A percentile compares a stretch with the other conserved stretches of the same genome.
phyloP scores from a whole-genome alignment of 2,329 filamentous ascomycete species.

The Trichophyton schoenleinii region DNA sequence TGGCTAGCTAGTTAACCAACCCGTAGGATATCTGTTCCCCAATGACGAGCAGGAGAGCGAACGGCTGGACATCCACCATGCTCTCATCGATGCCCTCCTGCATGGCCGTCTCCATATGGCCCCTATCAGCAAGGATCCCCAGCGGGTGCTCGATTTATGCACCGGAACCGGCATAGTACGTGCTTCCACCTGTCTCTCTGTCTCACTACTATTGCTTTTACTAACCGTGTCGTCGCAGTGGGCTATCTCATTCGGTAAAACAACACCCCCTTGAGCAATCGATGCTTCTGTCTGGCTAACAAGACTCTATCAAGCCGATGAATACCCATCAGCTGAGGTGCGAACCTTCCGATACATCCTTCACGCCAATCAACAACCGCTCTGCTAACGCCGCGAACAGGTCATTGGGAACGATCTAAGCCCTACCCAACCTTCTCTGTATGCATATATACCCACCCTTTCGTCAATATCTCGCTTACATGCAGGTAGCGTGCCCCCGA shows the following conservation, averaged over 20 bases:
- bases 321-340: constrained; percentile 15
- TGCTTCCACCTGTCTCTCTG: neutral
- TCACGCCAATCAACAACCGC: too few species aligned
- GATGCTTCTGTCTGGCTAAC: neutral
- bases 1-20: neutral
- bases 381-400: constrained; percentile 1
- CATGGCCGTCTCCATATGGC: constrained; percentile 14
- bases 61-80: constrained; percentile 15
- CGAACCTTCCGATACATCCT: neutral
- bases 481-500: constrained; percentile 36
- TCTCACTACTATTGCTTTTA: neutral
- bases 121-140: constrained; percentile 12
- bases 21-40: constrained; percentile 10
- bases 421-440: constrained; percentile 14
- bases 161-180: constrained; percentile 15
- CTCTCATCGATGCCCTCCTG: constrained; percentile 10
- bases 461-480: neutral
- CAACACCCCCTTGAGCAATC: too few species aligned
- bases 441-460: constrained; percentile 12
- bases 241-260: neutral
- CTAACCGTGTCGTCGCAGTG: neutral
- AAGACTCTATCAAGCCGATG: constrained; percentile 15
- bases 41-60: constrained; percentile 16
- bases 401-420: constrained; percentile 22
- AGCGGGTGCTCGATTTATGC: constrained; percentile 15